Evolutionary conservation across 2,329 filamentous ascomycete species (phyloP).

Genomic region (Colletotrichum eleusines): DNA sequence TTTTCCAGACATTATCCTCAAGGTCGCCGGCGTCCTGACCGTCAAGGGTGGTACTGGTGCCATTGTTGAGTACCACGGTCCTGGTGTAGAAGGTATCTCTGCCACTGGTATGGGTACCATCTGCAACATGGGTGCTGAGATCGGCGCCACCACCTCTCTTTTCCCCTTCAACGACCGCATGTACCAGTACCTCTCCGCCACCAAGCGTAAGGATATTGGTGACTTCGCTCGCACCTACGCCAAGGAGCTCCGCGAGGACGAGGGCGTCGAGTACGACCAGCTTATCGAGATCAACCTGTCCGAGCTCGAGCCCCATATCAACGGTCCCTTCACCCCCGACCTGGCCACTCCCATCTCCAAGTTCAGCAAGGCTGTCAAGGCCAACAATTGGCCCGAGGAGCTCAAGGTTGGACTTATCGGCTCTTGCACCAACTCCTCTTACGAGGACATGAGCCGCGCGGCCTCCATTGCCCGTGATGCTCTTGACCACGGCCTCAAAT

Average conservation of each 20-base stretch:
- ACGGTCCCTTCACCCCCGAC: conserved; percentile 98
- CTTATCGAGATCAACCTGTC: conserved; percentile 95
- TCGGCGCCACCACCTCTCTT: conserved; percentile 88
- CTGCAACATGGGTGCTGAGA: conserved; percentile 78
- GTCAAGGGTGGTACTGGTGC: conserved; percentile 98
- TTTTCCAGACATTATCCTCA: conserved; percentile 86
- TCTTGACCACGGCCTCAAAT: conserved; percentile 91
- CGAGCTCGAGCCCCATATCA: conserved; percentile 97
- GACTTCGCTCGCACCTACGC: conserved; percentile 90
- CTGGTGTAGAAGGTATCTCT: conserved; percentile 79
- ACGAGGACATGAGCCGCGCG: conserved; percentile 92
- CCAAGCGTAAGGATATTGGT: conserved; percentile 90
- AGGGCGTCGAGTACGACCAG: conserved; percentile 95
- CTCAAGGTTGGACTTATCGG: conserved; percentile 97
- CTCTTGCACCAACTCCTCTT: conserved; percentile 94
- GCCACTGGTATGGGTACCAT: conserved; percentile 92
- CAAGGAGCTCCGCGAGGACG: conserved; percentile 86
- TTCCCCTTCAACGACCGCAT: conserved; percentile 99
- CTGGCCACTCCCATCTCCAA: conserved; percentile 97
- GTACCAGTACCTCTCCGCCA: conserved; percentile 94
- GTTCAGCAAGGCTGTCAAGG: conserved; percentile 93
- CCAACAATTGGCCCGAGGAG: conserved; percentile 95
- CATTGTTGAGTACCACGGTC: conserved; percentile 82
- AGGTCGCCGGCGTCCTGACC: conserved; percentile 95
- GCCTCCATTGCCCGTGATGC: conserved; percentile 93